Evolutionary conservation across 306 rosid species (phyloP).

Genomic region (barrel medic (Medicago truncatula)): MtrunA17r5.0-ANR NC_053044.1:11033501-11034000

Average conservation of each 20-base stretch:
- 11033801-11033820: background rate
- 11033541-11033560: background rate
- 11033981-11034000: too few relatives aligned
- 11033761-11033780: background rate
- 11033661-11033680: background rate
- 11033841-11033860: background rate
- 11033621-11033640: background rate
- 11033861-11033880: background rate
- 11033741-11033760: background rate
- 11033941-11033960: background rate
- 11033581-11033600: background rate
- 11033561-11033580: background rate
- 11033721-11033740: background rate
- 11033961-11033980: too few relatives aligned
- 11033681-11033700: slow-evolving; percentile 17
- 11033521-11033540: background rate
- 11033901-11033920: background rate
- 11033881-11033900: background rate
- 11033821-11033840: background rate
- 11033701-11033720: background rate
- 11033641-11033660: slow-evolving; percentile 21
- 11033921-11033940: background rate
- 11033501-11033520: background rate
- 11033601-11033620: background rate
- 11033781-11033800: background rate